Evolutionary conservation across 2,329 filamentous ascomycete genomes (phyloP).

Genomic region (Colletotrichum sp.): DNA sequence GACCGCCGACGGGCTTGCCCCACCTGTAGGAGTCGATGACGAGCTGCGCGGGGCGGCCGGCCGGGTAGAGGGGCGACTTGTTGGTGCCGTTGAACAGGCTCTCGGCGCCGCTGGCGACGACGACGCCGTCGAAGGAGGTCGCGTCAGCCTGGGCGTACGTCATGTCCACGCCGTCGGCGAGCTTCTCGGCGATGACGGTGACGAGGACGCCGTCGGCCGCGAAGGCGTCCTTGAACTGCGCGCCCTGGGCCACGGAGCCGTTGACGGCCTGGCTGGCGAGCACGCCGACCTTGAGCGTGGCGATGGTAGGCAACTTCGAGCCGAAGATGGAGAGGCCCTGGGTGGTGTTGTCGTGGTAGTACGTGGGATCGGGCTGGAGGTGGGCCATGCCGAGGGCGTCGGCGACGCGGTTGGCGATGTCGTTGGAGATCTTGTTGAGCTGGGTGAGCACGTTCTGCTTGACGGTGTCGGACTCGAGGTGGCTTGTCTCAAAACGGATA

Average conservation of each 20-base stretch:
- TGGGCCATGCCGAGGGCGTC: slow-evolving; percentile 62
- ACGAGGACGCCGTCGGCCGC: slow-evolving; percentile 57
- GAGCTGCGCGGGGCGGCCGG: slow-evolving; percentile 68
- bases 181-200: slow-evolving; percentile 64
- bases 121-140: slow-evolving; percentile 65
- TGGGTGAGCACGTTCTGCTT: slow-evolving; percentile 71
- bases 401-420: slow-evolving; percentile 70
- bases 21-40: slow-evolving; percentile 68
- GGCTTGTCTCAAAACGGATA: slow-evolving; percentile 72
- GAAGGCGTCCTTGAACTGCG: slow-evolving; percentile 54
- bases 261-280: slow-evolving; percentile 51
- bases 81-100: slow-evolving; percentile 51
- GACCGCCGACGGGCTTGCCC: slow-evolving; percentile 71
- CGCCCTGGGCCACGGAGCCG: slow-evolving; percentile 53
- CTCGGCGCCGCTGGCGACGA: slow-evolving; percentile 61
- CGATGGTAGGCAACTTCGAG: slow-evolving; percentile 62
- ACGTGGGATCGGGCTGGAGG: slow-evolving; percentile 64
- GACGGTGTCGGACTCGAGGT: slow-evolving; percentile 61
- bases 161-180: slow-evolving; percentile 59
- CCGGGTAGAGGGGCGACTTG: slow-evolving; percentile 64
- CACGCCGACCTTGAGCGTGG: slow-evolving; percentile 68
- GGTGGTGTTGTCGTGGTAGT: slow-evolving; percentile 74
- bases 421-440: slow-evolving; percentile 72
- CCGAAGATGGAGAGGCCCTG: slow-evolving; percentile 64
- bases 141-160: slow-evolving; percentile 72